Evolutionary conservation across 495 filamentous ascomycete genomes (phyloP), one percentile per base, ranked within the genome.

Genomic region (Jackrogersella multiformis): DNA sequence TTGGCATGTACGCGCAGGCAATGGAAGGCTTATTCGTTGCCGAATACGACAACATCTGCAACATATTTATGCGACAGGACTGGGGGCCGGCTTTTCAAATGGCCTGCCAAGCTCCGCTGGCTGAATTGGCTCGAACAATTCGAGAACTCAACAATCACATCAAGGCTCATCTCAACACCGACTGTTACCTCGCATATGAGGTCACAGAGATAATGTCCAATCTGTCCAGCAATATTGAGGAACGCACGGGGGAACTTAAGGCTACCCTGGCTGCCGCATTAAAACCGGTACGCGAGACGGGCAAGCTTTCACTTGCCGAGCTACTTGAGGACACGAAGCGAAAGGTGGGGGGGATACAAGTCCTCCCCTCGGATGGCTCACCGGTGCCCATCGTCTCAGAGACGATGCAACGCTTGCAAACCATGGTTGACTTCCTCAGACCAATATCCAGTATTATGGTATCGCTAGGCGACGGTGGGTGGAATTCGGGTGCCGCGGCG

Each of bases 171-270:
- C 81, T 97, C 38, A 88, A 86, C 69, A 98, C 93, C 0, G 95
- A 99, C 77, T 97, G 96, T 79, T 99, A 91, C 74, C 85, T 99
- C 21, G 93, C 93, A 3, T 99, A 96, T 74, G 95, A 99, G 73
- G 93, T 98, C 55, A 90, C 97, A 42, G 94, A 96, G 69, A 92
- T 97, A 61, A 90, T 99, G 39, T 91, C 91, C 2, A 83, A 83
- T 32, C 84, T 96, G 61, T 93, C 91, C 10, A 87, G 89, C 64
- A 87, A 89, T 45, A 82, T 99, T 5, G 96, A 96, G 54, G 78
- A 82, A 2, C 88, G 89, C 70, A 95, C 92, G 4, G 92, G 92
- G 1, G 94, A 96, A 73, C 86, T 97, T 36, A 96, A 96, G 74
- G 84, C 85, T 34, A 84, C 89, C 10, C 87, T 98, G 44, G 87